Base-by-base conservation (phyloP, 257 asterid genomes). In the Pogostemon cablin region DNA sequence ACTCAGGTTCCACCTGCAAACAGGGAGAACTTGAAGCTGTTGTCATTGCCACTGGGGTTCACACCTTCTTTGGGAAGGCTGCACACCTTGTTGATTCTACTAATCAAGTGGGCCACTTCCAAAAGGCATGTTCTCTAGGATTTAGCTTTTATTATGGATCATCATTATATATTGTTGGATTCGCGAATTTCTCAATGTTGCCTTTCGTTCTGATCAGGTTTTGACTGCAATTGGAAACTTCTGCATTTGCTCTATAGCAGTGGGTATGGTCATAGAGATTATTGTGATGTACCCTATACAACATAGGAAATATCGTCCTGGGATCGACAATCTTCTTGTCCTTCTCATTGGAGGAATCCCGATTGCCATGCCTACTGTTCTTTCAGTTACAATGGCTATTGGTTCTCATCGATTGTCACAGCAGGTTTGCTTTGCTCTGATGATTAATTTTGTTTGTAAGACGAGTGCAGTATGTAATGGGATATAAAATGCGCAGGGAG, bases 311-410 rank as follows among this genome's bases (percentile, higher is more conserved):
- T 93, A 93, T 77, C 96, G 97, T 56, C 99, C 97, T 9, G 99
- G 99, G 70, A 93, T 93, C 49, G 99, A 91, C 84, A 93, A 93
- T 81, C 97, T 93, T 76, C 96, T 93, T 48, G 97, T 93, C 78
- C 93, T 93, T 64, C 96, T 93, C 80, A 93, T 93, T 57, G 97
- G 99, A 56, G 99, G 99, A 80, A 89, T 93, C 62, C 99, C 97
- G 25, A 93, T 93, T 80, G 99, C 99, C 44, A 93, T 93, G 99
- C 99, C 99, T 0, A 93, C 99, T 11, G 99, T 93, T 52, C 95
- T 93, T 37, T 93, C 99, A 0, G 99, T 93, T 64, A 93, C 99
- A 4, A 93, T 93, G 99, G 99, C 99, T 46, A 93, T 93, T 62
- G 99, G 99, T 52, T 86, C 99, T 77, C 99, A 93, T 78, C 96